These are phyloP conservation scores for Saccharum spontaneum DNA, from an alignment of 176 grass and related monocot genomes.

Conservation along the genomic window DNA sequence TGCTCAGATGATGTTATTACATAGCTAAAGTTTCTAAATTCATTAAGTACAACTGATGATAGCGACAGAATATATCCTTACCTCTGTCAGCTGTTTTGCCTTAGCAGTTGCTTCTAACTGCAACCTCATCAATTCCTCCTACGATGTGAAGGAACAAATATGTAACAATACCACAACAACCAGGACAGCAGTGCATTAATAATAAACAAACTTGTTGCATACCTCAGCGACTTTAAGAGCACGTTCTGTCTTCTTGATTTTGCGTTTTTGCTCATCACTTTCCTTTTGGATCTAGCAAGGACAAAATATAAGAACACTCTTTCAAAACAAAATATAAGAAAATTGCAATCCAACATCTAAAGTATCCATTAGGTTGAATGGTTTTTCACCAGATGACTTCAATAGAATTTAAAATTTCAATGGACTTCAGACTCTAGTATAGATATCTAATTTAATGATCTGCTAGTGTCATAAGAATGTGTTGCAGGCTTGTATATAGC, in stretches of 20 bases:
- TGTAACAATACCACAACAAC: constrained; percentile 12
- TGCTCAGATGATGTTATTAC: not conserved
- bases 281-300: constrained; percentile 72
- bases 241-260: constrained; percentile 79
- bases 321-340: constrained; percentile 12
- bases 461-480: not conserved
- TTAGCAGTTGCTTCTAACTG: constrained; percentile 83
- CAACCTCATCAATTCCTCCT: constrained; percentile 89
- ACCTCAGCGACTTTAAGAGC: constrained; percentile 97
- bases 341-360: constrained; percentile 10
- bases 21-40: not conserved
- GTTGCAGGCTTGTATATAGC: not conserved
- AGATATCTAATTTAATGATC: not conserved
- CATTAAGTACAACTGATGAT: not conserved
- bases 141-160: constrained; percentile 28
- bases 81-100: constrained; percentile 73
- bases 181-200: not conserved
- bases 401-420: constrained; percentile 10
- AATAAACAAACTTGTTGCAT: constrained; percentile 27
- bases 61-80: constrained; percentile 31
- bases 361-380: not conserved
- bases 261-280: constrained; percentile 66
- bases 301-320: constrained; percentile 18
- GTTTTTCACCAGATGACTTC: not conserved
- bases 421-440: constrained; percentile 1